Percentiles rank a stretch among this genome's conserved stretches.
Conservation (phyloP, 2,329 filamentous ascomycete genomes). For the Paradendryphiella salina region DNA sequence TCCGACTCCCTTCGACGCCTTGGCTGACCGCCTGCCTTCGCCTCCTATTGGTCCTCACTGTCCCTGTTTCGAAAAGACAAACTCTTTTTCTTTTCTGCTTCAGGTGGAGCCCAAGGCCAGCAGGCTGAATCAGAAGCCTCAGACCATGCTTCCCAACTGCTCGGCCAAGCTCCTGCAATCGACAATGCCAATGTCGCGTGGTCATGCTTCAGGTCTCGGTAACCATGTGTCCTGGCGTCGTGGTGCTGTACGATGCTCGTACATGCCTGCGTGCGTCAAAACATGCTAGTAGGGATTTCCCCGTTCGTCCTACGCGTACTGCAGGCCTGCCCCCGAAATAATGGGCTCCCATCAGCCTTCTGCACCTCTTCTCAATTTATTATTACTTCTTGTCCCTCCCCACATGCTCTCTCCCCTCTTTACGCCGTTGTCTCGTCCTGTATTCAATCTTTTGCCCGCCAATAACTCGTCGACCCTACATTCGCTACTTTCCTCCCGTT, state of each 20-base stretch:
- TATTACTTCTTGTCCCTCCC: conserved; percentile 37
- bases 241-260: conserved; percentile 37
- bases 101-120: conserved; percentile 19
- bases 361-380: conserved; percentile 39
- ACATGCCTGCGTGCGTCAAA: conserved; percentile 39
- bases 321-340: conserved; percentile 41
- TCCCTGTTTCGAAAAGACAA: conserved; percentile 15
- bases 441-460: conserved; percentile 30
- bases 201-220: conserved; percentile 25
- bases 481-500: conserved; percentile 23
- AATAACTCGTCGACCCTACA: conserved; percentile 18
- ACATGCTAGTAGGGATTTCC: conserved; percentile 30
- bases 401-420: conserved; percentile 28
- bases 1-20: conserved; percentile 14
- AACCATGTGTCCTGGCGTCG: conserved; percentile 25
- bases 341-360: conserved; percentile 36
- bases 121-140: conserved; percentile 2
- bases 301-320: conserved; percentile 39
- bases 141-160: conserved; percentile 15
- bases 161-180: conserved; percentile 28
- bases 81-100: conserved; percentile 21
- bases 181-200: conserved; percentile 29
- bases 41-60: conserved; percentile 26
- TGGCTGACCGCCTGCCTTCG: conserved; percentile 7
- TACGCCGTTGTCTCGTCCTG: conserved; percentile 28